These are phyloP conservation scores for Aspergillus ochraceus DNA, from an alignment of 2,329 filamentous ascomycete genomes.

Conservation along the genomic window DNA sequence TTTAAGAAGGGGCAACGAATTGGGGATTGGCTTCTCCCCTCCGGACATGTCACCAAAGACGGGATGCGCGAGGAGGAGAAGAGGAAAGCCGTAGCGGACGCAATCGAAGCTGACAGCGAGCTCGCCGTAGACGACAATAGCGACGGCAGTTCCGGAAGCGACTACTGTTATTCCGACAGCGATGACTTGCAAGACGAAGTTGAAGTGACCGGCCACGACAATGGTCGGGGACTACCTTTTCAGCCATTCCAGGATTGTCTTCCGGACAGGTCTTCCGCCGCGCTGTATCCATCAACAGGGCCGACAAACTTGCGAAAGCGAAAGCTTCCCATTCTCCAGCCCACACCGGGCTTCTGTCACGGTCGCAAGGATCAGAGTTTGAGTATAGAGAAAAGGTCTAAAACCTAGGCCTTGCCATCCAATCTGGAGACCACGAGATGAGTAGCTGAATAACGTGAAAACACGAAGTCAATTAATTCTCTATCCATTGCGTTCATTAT, in stretches of 20 bases:
- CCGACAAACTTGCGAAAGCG: conserved; percentile 13
- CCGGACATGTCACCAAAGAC: conserved; percentile 24
- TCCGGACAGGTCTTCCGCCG: not conserved
- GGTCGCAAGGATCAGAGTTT: not conserved
- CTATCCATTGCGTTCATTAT: not conserved
- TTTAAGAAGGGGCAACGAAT: conserved; percentile 41
- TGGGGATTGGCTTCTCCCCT: conserved; percentile 33
- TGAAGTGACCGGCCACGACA: conserved; percentile 2
- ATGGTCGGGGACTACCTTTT: not conserved
- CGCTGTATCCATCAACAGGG: not conserved
- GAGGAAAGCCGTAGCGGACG: not conserved
- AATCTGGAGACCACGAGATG: not conserved
- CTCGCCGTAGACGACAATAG: conserved; percentile 8
- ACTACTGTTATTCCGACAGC: conserved; percentile 7
- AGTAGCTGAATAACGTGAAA: not conserved
- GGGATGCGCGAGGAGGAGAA: conserved; percentile 11
- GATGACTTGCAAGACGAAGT: conserved; percentile 11
- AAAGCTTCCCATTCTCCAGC: conserved; percentile 9
- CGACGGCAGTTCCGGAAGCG: conserved; percentile 14
- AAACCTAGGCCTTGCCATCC: not conserved
- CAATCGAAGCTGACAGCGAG: conserved; percentile 3
- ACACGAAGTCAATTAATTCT: not conserved
- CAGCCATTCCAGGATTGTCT: not conserved
- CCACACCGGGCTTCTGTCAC: not conserved
- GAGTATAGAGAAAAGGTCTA: conserved; percentile 12